Evolutionary conservation across 345 rosid genomes (phyloP).

Genomic region (Iberis pinnata): DNA sequence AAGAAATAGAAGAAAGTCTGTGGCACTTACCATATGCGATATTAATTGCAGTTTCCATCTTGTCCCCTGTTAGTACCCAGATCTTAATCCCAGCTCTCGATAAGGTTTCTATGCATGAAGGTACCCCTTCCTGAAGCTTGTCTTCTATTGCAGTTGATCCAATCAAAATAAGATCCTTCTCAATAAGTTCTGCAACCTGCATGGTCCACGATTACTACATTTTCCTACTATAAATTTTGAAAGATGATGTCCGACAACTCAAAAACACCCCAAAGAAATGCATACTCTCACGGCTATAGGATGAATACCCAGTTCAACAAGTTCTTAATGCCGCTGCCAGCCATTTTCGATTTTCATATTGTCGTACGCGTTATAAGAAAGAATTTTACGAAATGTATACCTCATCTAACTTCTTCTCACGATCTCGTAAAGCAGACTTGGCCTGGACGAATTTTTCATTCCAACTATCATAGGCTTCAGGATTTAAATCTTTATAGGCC

Average conservation of each 20-base stretch:
- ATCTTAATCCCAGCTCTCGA: constrained; percentile 96
- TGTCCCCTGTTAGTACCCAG: constrained; percentile 98
- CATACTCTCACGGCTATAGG: not conserved
- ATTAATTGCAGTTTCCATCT: constrained; percentile 98
- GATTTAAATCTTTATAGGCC: constrained; percentile 72
- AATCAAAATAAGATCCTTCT: constrained; percentile 64
- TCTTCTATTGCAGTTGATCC: constrained; percentile 99
- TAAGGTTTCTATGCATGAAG: constrained; percentile 92
- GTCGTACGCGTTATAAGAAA: constrained; percentile 1
- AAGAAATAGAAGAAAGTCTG: not conserved
- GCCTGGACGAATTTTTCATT: constrained; percentile 96
- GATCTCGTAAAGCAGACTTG: constrained; percentile 86
- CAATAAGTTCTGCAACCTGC: constrained; percentile 55
- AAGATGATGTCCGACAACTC: constrained; percentile 2
- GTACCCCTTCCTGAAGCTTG: constrained; percentile 94
- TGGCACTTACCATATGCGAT: constrained; percentile 61
- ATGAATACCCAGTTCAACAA: not conserved
- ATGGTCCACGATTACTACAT: constrained; percentile 50
- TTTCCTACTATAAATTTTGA: not conserved
- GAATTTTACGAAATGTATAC: constrained; percentile 32
- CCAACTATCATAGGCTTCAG: constrained; percentile 81
- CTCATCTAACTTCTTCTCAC: constrained; percentile 96
- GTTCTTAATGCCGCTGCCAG: not conserved
- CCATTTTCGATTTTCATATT: not conserved
- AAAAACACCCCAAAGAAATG: not conserved